Evolutionary conservation across 306 rosid genomes (phyloP), one percentile per base, ranked within the genome.

Genomic region (Crataegus laevigata): DNA sequence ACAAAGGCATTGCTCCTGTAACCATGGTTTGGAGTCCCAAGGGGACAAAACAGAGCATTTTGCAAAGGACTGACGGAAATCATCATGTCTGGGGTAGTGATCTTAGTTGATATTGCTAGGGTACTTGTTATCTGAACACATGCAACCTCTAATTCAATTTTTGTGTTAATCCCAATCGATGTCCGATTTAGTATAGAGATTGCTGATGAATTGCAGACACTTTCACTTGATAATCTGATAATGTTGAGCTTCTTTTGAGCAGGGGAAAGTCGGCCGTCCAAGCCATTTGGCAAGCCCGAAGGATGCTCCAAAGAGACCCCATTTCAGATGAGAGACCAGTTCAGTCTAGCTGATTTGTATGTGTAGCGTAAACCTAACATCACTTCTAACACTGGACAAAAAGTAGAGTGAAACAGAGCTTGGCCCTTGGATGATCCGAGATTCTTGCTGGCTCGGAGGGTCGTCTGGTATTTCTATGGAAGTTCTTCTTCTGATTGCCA

Each of bases 231-330:
- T 64, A 75, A 67, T 24, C 26, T 78, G 58, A 69, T 34, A 15
- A 60, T 24, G 55, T 25, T 36, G 38, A 21, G 21, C 47, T 22
- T 69, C 24, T 61, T 76, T 64, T 65, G 54, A 77, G 62, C 88
- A 90, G 92, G 89, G 74, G 69, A 82, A 80, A 79, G 65, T 36
- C 38, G 40, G 40, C 1, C 57, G 50, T 32, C 82, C 50, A 51
- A 51, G 25, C 43, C 72, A 72, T 26, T 68, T 28, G 50, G 70
- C 72, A 66, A 77, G 67, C 14, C 55, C 59, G 29, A 79, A 25
- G 68, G 81, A 65, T 25, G 74, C 68, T 32, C 34, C 71, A 43
- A 79, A 47, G 59, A 80, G 86, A 78, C 79, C 73, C 64, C 80
- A 77, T 82, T 69, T 79, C 69, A 81, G 90, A 24, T 84, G 78